A percentile compares a stretch with the other conserved stretches of the same genome.
Evolutionary conservation across 805 yeast species (phyloP).

Genomic region (Ogataea trehalophila): DNA sequence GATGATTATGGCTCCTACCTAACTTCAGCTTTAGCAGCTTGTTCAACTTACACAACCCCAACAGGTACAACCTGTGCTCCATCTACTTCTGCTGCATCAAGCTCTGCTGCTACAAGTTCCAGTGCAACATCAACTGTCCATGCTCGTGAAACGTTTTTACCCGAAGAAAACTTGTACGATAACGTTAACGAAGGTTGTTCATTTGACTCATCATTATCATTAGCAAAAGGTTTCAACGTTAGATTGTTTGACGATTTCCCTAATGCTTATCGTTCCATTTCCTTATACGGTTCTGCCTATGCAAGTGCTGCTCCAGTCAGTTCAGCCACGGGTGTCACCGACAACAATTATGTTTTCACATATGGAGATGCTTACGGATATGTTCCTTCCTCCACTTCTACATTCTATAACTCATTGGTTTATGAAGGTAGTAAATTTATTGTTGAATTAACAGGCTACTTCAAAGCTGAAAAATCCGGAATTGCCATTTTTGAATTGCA

Average conservation of each 20-base stretch:
- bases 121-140: neutral
- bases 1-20: slow-evolving; percentile 31
- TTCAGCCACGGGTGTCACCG: neutral
- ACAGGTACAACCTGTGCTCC: slow-evolving; percentile 31
- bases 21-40: slow-evolving; percentile 27
- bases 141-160: neutral
- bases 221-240: neutral
- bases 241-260: neutral
- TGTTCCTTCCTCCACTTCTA: neutral
- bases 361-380: neutral
- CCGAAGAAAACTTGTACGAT: neutral
- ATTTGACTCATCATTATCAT: neutral
- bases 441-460: neutral
- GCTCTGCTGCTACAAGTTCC: slow-evolving; percentile 1
- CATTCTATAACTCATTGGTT: neutral
- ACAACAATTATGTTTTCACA: neutral
- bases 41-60: slow-evolving; percentile 30
- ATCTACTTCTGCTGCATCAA: slow-evolving; percentile 4
- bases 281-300: neutral
- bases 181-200: neutral
- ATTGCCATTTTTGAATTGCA: neutral
- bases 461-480: neutral
- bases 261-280: neutral
- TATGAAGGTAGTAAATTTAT: neutral
- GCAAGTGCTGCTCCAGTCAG: neutral